Base-by-base conservation (phyloP, 768 basidiomycete species). In the Leccinum pellstonianum region DNA sequence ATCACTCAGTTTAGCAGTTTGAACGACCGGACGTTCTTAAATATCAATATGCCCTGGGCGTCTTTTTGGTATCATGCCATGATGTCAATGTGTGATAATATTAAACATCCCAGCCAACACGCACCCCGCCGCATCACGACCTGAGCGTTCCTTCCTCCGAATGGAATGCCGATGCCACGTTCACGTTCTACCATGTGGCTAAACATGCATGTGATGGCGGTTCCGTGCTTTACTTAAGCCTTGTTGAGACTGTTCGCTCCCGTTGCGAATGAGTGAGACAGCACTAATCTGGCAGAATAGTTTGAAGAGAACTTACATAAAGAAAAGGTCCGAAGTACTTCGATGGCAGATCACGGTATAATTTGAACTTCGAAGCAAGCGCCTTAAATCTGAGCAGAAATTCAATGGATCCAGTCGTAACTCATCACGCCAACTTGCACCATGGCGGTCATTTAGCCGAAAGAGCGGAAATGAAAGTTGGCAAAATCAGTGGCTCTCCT, bases 401-500 rank as follows among this genome's bases (percentile, higher is more conserved):
- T 27, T 27, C 25, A 27, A 27, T 27, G 25, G 25, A 27, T 41
- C 8, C 17, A 41, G 17, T 41, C 38, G n/a, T 5, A 14, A 33
- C 33, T 12, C 10, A 43, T 56, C 33, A 9, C 25, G 31, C 56
- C 56, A 55, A 37, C 33, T 25, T n/a, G 41, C 43, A 41, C 17
- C 54, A n/a, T 33, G 15, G 15, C 14, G 12, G 14, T 29, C 25
- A n/a, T 17, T 43, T 43, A 10, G 21, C 29, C 57, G 21, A 19
- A 57, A 46, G 11, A 47, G 41, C 57, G 56, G 56, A 57, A 27
- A 57, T 56, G 35, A 57, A 57, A 38, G 25, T 14, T 57, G 29
- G 56, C 31, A 41, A 57, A 33, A 19, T 7, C n/a, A 9, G n/a
- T 43, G 41, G 41, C 41, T 43, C n/a, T 43, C 5, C 15, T 25